Percentiles rank a stretch among this genome's conserved stretches.
phyloP scores from a whole-genome alignment of 2,329 filamentous ascomycete species.

The Trichoderma sp. region DNA sequence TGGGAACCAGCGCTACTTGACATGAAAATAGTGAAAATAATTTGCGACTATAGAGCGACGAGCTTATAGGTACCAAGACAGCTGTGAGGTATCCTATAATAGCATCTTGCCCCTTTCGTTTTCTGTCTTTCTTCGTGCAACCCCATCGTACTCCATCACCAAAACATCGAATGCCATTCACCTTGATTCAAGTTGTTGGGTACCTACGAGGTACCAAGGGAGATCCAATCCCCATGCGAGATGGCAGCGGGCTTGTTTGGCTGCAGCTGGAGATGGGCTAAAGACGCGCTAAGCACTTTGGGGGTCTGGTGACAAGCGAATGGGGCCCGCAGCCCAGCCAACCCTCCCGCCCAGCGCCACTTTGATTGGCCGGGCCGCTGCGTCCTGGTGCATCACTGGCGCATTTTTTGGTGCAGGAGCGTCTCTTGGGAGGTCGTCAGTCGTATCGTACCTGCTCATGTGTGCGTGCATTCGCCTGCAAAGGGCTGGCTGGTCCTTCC shows the following conservation, averaged over 20 bases:
- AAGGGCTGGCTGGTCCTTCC: neutral
- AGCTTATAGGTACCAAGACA: neutral
- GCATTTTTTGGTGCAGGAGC: neutral
- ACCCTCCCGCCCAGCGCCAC: constrained; percentile 1
- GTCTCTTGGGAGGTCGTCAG: neutral
- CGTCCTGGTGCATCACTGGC: neutral
- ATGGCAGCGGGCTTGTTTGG: neutral
- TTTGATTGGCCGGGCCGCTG: constrained; percentile 7
- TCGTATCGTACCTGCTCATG: constrained; percentile 7
- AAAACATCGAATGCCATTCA: neutral
- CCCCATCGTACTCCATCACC: neutral
- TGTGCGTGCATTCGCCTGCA: neutral
- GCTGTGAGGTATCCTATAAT: neutral
- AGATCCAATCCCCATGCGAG: constrained; percentile 4
- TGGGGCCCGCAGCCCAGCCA: constrained; percentile 10
- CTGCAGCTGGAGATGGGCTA: constrained; percentile 1
- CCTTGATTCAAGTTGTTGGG: neutral
- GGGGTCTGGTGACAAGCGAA: constrained; percentile 19
- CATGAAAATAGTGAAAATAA: no score
- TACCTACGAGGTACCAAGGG: neutral
- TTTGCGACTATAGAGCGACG: no score
- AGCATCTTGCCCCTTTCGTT: neutral
- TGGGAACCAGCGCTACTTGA: neutral
- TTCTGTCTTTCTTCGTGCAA: neutral
- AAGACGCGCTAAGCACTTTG: neutral